Conservation (phyloP, 2,329 filamentous ascomycete species). For the Microsporum canis region DNA sequence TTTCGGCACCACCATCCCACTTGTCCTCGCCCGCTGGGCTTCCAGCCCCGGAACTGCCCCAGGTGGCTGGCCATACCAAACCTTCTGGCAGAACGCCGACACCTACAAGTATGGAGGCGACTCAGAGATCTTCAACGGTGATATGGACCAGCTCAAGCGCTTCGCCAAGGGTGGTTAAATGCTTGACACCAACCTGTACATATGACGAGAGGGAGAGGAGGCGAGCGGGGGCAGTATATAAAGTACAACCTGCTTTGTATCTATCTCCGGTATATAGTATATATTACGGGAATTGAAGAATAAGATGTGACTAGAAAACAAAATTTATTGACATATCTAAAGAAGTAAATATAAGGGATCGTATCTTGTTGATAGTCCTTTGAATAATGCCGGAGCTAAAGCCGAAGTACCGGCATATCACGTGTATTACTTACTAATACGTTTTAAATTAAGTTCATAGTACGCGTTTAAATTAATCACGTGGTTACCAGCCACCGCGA, state of each 20-base stretch:
- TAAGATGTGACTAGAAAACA: not conserved
- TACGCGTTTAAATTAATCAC: not conserved
- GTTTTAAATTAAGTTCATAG: not conserved
- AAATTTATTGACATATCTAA: too few species aligned
- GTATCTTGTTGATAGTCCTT: too few species aligned
- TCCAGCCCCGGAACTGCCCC: conserved; percentile 35
- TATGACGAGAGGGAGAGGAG: not conserved
- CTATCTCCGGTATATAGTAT: not conserved
- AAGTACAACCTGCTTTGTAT: not conserved
- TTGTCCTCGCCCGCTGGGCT: conserved; percentile 40
- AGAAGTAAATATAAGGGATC: too few species aligned
- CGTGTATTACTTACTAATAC: not conserved
- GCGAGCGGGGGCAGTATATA: not conserved
- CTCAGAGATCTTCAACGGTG: conserved; percentile 43
- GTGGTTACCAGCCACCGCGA: not conserved
- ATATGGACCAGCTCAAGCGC: conserved; percentile 24
- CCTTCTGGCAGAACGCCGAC: conserved; percentile 46
- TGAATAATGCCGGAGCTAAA: not conserved
- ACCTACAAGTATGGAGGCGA: conserved; percentile 42
- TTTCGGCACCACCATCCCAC: conserved; percentile 38
- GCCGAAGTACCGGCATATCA: not conserved
- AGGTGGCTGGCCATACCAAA: conserved; percentile 43
- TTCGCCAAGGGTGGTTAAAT: conserved; percentile 19
- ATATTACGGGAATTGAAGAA: not conserved
- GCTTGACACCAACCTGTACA: not conserved